Percentiles rank a stretch among this genome's conserved stretches.
Conservation (phyloP, 176 grass and related monocot genomes). For the Otatea glauca region DNA sequence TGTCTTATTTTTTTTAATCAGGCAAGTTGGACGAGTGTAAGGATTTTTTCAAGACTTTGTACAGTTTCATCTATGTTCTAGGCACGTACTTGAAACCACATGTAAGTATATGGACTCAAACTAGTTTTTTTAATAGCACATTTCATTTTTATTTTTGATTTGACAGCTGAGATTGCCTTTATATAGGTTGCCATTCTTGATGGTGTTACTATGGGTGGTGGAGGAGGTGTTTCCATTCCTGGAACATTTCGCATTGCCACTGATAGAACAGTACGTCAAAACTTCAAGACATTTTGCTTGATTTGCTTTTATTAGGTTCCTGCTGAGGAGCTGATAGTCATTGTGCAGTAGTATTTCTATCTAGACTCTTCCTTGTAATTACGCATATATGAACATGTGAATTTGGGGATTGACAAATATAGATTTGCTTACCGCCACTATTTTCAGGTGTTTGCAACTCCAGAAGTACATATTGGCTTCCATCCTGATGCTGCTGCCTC, state of each 20-base stretch:
- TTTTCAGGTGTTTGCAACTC: conserved; percentile 89
- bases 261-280: conserved; percentile 72
- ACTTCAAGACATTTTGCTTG: neutral
- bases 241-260: conserved; percentile 96
- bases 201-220: conserved; percentile 95
- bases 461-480: conserved; percentile 96
- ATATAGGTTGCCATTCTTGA: conserved; percentile 81
- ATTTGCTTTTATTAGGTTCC: conserved; percentile 18
- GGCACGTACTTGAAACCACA: conserved; percentile 97
- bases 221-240: conserved; percentile 92
- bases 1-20: conserved; percentile 36
- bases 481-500: conserved; percentile 97
- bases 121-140: conserved; percentile 11
- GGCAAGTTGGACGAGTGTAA: conserved; percentile 77
- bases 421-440: neutral
- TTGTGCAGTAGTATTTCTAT: conserved; percentile 25
- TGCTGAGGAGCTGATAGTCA: neutral
- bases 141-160: conserved; percentile 31
- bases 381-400: neutral
- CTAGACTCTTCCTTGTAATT: neutral
- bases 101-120: conserved; percentile 59
- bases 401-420: conserved; percentile 8
- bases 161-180: neutral
- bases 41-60: conserved; percentile 92
- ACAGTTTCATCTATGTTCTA: conserved; percentile 87